Percentiles rank a stretch among this genome's conserved stretches.
These are phyloP conservation scores for Mycena venus DNA, from an alignment of 768 basidiomycete species.

Conservation along the genomic window DNA sequence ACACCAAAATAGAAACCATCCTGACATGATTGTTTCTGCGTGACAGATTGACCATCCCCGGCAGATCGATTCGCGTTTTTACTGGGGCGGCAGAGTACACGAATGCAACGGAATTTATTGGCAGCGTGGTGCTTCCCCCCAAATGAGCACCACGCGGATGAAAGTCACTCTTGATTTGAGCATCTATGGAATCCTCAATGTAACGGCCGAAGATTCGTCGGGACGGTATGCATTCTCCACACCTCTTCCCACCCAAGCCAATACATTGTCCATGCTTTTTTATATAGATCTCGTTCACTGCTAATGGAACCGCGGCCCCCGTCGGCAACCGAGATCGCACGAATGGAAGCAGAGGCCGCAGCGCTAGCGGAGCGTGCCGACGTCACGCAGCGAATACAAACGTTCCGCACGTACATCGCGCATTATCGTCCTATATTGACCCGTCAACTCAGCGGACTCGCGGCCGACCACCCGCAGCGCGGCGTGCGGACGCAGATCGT, in stretches of 20 bases:
- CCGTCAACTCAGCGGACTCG: not conserved
- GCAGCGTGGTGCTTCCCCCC: not conserved
- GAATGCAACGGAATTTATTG: not conserved
- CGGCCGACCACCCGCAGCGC: not conserved
- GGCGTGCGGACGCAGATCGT: not conserved
- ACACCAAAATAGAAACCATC: no score
- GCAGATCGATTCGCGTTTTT: not conserved
- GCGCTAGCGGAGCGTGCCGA: not conserved
- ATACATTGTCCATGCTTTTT: not conserved
- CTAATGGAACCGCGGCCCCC: not conserved
- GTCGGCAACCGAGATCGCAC: not conserved
- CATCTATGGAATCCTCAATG: constrained; percentile 1
- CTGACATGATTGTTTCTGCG: not conserved
- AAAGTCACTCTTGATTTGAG: not conserved
- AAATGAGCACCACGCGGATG: not conserved
- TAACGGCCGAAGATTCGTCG: not conserved
- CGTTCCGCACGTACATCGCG: not conserved
- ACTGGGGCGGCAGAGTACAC: not conserved
- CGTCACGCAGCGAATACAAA: not conserved
- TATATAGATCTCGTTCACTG: no score
- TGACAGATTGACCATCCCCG: not conserved
- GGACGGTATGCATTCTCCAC: not conserved
- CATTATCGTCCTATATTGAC: not conserved
- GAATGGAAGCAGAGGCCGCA: not conserved
- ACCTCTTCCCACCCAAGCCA: not conserved